Percentiles rank a stretch among this genome's conserved stretches.
Conservation (phyloP, 768 basidiomycete species). For the Suillus alpinus region DNA sequence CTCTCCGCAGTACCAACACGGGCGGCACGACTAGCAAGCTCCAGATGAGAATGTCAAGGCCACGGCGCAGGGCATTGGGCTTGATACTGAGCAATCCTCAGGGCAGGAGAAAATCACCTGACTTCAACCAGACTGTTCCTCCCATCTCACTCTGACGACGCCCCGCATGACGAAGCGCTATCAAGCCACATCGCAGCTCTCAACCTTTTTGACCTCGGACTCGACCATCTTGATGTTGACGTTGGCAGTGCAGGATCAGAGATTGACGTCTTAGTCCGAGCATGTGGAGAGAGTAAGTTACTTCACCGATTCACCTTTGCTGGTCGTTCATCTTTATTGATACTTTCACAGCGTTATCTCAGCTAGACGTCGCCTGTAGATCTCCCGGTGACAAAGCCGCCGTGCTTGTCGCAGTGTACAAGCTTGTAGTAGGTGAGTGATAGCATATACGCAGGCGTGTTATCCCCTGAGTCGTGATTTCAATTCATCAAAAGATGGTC, state of each 20-base stretch:
- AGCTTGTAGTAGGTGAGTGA: conserved; percentile 75
- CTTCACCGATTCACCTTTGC: background rate
- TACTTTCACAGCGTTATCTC: conserved; percentile 44
- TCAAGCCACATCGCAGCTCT: conserved; percentile 88
- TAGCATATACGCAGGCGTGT: background rate
- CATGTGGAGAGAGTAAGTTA: conserved; percentile 74
- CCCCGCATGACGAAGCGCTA: conserved; percentile 86
- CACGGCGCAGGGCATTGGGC: conserved; percentile 63
- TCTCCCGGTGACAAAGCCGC: conserved; percentile 79
- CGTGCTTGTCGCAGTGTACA: conserved; percentile 83
- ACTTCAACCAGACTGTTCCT: conserved; percentile 76
- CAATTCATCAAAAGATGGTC: conserved; percentile 54
- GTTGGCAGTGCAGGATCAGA: conserved; percentile 49
- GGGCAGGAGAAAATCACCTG: conserved; percentile 59
- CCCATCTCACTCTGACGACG: conserved; percentile 71
- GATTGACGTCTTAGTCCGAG: conserved; percentile 62
- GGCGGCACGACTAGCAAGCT: conserved; percentile 66
- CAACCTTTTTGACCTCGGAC: conserved; percentile 83
- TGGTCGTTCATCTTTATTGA: conserved; percentile 26
- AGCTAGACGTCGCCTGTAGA: conserved; percentile 45
- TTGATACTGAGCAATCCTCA: conserved; percentile 57
- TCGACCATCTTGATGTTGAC: conserved; percentile 89
- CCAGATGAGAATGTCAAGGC: conserved; percentile 71
- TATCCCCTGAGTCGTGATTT: background rate
- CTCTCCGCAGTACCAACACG: conserved; percentile 43